Evolutionary conservation across 306 rosid species (phyloP).

Genomic region (Coriaria nepalensis): DNA sequence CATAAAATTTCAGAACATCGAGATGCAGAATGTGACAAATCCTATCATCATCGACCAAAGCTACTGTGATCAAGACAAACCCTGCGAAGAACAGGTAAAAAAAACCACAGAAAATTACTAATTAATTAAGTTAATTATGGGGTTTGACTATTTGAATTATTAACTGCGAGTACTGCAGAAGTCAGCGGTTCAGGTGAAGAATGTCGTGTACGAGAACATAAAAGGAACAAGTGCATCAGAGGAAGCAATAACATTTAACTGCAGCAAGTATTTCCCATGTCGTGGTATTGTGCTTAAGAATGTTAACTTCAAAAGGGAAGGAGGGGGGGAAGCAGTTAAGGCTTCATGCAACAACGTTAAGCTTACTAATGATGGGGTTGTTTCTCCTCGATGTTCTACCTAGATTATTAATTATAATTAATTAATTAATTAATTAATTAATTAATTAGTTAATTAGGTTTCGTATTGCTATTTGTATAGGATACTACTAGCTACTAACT

Average conservation of each 20-base stretch:
- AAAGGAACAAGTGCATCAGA: slow-evolving; percentile 41
- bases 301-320: slow-evolving; percentile 21
- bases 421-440: too few relatives aligned
- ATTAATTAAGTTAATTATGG: too few relatives aligned
- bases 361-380: too few relatives aligned
- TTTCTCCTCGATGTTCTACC: too few relatives aligned
- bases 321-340: too few relatives aligned
- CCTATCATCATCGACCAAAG: slow-evolving; percentile 83
- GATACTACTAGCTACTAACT: too few relatives aligned
- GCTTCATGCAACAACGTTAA: too few relatives aligned
- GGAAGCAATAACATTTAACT: slow-evolving; percentile 33
- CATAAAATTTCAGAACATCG: slow-evolving; percentile 39
- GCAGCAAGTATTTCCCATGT: slow-evolving; percentile 43
- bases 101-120: background rate
- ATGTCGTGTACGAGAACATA: slow-evolving; percentile 48
- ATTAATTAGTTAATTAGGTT: too few relatives aligned
- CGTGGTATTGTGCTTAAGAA: slow-evolving; percentile 28
- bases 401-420: too few relatives aligned
- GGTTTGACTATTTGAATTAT: too few relatives aligned
- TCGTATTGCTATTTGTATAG: too few relatives aligned
- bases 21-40: slow-evolving; percentile 53
- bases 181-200: slow-evolving; percentile 33
- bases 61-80: slow-evolving; percentile 45
- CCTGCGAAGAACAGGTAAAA: slow-evolving; percentile 46
- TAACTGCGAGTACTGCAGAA: slow-evolving; percentile 24